Percentiles rank a stretch among this genome's conserved stretches.
Conservation (phyloP, 768 basidiomycete genomes). For the Roridomyces roridus region DNA sequence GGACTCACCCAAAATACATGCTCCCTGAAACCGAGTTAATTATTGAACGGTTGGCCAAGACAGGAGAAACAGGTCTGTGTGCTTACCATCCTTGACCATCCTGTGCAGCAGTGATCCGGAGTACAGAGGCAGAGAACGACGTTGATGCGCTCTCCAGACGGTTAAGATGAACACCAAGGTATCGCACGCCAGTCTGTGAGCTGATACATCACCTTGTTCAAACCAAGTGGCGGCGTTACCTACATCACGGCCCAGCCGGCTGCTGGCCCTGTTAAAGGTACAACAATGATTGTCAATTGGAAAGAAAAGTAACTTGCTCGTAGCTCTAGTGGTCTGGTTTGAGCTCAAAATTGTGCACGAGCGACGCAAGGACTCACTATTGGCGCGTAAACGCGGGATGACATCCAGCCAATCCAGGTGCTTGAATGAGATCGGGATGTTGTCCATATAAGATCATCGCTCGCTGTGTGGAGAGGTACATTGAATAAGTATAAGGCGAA, state of each 20-base stretch:
- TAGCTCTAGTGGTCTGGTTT: too few relatives aligned
- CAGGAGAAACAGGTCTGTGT: slow-evolving; percentile 1
- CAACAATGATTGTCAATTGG: too few relatives aligned
- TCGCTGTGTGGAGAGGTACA: slow-evolving; percentile 6
- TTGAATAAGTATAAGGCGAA: slow-evolving; percentile 3
- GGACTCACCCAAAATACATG: slow-evolving; percentile 17
- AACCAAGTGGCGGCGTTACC: slow-evolving; percentile 7
- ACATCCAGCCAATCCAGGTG: slow-evolving; percentile 18
- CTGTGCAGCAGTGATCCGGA: slow-evolving; percentile 10
- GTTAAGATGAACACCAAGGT: slow-evolving; percentile 14
- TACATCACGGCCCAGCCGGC: slow-evolving; percentile 1
- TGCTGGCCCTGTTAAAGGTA: slow-evolving; percentile 9
- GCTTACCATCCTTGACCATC: slow-evolving; percentile 14
- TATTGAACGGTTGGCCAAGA: too few relatives aligned
- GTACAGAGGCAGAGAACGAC: slow-evolving; percentile 1
- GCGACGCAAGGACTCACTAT: too few relatives aligned
- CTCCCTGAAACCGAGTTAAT: slow-evolving; percentile 13
- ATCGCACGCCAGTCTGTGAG: slow-evolving; percentile 14
- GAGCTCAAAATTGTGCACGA: too few relatives aligned
- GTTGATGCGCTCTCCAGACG: slow-evolving; percentile 11
- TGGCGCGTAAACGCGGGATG: slow-evolving; percentile 4
- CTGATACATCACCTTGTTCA: too few relatives aligned
- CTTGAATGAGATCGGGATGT: too few relatives aligned
- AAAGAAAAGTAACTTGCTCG: too few relatives aligned
- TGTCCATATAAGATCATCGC: too few relatives aligned